phyloP scores from a whole-genome alignment of 2,329 filamentous ascomycete species.

The Venturia pyrina region DNA sequence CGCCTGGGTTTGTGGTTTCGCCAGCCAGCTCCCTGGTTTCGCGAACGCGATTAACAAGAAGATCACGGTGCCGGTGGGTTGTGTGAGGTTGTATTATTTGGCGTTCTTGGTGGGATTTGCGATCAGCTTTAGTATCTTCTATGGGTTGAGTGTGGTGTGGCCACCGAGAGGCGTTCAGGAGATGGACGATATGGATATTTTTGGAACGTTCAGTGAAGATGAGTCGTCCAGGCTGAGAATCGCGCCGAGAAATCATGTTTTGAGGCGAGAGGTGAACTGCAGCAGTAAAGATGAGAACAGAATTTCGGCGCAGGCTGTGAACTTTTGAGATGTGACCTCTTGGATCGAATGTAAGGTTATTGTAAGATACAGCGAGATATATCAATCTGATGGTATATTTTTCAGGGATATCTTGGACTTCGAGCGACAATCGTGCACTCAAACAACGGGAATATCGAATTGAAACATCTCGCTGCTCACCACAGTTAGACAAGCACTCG shows the following conservation, averaged over 20 bases:
- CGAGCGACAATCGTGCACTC: no score
- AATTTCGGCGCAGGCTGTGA: background rate
- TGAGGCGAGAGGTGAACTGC: background rate
- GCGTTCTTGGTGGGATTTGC: background rate
- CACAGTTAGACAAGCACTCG: no score
- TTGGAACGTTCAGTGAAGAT: background rate
- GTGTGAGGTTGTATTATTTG: constrained; percentile 8
- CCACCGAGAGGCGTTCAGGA: background rate
- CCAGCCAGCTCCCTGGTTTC: constrained; percentile 11
- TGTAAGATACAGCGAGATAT: no score
- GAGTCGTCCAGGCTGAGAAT: background rate
- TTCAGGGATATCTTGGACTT: no score
- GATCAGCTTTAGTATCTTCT: background rate
- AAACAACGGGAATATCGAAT: no score
- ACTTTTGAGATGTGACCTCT: background rate
- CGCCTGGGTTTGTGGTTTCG: constrained; percentile 29
- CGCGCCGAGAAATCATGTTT: background rate
- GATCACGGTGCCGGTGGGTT: background rate
- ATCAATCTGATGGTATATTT: no score
- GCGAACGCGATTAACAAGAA: background rate
- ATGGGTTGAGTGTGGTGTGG: background rate
- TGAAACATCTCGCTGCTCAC: no score
- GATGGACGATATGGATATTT: background rate
- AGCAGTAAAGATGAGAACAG: background rate
- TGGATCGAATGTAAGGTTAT: no score